A percentile compares a stretch with the other conserved stretches of the same genome.
Conservation (phyloP, 2,329 filamentous ascomycete species). For the Neonectria neomacrospora region DNA sequence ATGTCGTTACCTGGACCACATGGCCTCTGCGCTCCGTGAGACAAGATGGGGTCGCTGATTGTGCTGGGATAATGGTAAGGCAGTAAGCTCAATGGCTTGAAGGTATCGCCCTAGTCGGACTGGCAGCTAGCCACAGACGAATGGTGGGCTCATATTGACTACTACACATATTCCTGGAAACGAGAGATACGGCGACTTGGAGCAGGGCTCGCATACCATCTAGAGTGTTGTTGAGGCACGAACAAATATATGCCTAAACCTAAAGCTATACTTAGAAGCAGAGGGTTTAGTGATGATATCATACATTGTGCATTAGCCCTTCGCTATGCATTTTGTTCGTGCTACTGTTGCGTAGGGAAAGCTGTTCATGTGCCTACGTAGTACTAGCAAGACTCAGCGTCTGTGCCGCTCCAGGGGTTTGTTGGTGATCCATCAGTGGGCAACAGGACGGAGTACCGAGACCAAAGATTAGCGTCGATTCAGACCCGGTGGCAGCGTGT, state of each 20-base stretch:
- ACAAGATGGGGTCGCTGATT: not conserved
- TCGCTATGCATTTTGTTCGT: too few species aligned
- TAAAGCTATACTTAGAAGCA: too few species aligned
- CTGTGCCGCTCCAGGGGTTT: constrained; percentile 2
- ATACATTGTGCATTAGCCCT: too few species aligned
- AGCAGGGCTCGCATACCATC: not conserved
- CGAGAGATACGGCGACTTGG: not conserved
- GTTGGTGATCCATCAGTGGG: constrained; percentile 6
- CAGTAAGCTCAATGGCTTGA: not conserved
- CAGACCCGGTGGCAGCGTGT: not conserved
- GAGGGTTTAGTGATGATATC: too few species aligned
- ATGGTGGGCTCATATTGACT: too few species aligned
- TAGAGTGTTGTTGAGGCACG: too few species aligned
- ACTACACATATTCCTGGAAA: not conserved
- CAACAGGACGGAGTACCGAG: constrained; percentile 10
- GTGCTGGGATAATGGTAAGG: not conserved
- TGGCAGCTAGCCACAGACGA: not conserved
- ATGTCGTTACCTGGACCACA: not conserved
- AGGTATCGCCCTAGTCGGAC: not conserved
- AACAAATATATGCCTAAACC: too few species aligned
- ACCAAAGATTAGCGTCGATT: constrained; percentile 21
- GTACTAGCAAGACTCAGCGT: not conserved
- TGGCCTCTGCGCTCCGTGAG: not conserved
- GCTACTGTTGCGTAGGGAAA: too few species aligned
- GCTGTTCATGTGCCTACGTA: too few species aligned